Evolutionary conservation across 176 grass and related monocot genomes (phyloP), one percentile per base, ranked within the genome.

Genomic region (Ampelocalamus luodianensis): DNA sequence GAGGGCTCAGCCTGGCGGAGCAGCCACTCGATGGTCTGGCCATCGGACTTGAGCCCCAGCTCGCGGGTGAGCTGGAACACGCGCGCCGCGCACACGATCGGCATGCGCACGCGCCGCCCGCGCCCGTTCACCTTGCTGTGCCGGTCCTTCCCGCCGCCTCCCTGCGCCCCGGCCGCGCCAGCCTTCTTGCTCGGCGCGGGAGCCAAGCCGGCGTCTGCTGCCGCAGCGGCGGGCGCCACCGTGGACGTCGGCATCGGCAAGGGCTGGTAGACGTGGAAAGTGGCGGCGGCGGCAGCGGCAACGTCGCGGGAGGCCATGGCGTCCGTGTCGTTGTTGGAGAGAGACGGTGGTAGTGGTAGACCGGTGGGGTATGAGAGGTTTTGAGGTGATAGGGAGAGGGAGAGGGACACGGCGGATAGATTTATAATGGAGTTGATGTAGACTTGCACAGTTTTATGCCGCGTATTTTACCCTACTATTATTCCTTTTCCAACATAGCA

Each of bases 51-150:
- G 85, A 91, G 92, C 39, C 95, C 95, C 68, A 97, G 92, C 87
- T 97, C 95, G 27, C 95, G 92, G 32, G 95, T 97, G 40, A 97
- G 87, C 89, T 97, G 95, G 89, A 98, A 98, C 74, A 98, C 95
- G 69, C 95, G 91, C 45, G 95, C 95, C 50, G 95, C 93, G 73
- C 95, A 98, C 68, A 98, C 87, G 76, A 98, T 95, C 70, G 95
- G 95, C 95, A 98, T 98, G 22, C 95, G 93, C 80, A 98, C 94
- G 54, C 95, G 93, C 18, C 93, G 85, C 8, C 95, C 95, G 10
- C 95, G 87, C 20, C 95, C 95, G 75, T 98, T 94, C 67, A 98
- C 95, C 91, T 98, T 98, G 89, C 93, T 98, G 91, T 98, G 95
- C 60, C 95, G 78, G 89, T 98, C 95, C 89, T 97, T 98, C 6